A percentile compares a stretch with the other conserved stretches of the same genome.
Conservation (phyloP, 2,329 filamentous ascomycete species). For the Epichloe glyceriae region DNA sequence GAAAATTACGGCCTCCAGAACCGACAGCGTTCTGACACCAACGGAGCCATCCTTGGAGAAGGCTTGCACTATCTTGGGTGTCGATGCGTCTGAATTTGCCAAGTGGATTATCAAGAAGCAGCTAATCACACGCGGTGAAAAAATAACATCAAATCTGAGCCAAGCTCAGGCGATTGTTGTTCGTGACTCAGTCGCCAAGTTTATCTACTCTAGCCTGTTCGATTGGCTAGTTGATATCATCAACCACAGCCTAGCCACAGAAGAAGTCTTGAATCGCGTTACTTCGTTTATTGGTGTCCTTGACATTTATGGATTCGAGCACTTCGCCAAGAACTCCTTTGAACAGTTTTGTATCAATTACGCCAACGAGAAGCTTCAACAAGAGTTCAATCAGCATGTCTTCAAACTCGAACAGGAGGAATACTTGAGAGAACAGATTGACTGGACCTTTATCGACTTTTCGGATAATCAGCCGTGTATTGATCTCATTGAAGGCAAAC, state of each 20-base stretch:
- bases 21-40: constrained; percentile 70
- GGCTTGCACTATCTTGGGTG: constrained; percentile 76
- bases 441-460: constrained; percentile 99
- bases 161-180: constrained; percentile 91
- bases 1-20: constrained; percentile 83
- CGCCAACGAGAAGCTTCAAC: constrained; percentile 96
- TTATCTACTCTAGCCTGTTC: constrained; percentile 95
- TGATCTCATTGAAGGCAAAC: constrained; percentile 91
- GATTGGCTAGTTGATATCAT: constrained; percentile 99
- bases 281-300: constrained; percentile 92
- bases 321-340: constrained; percentile 99
- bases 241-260: constrained; percentile 79
- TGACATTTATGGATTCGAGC: constrained; percentile 98
- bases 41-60: constrained; percentile 71
- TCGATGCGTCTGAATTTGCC: constrained; percentile 73
- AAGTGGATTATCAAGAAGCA: constrained; percentile 99
- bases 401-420: constrained; percentile 99
- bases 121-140: constrained; percentile 87
- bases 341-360: constrained; percentile 99
- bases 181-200: constrained; percentile 94
- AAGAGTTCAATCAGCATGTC: constrained; percentile 98
- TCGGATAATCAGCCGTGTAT: constrained; percentile 99
- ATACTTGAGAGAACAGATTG: constrained; percentile 89
- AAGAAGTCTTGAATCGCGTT: constrained; percentile 71
- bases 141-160: constrained; percentile 90